Evolutionary conservation across 345 rosid species (phyloP).

Genomic region (Capsella bursapastoris): DNA sequence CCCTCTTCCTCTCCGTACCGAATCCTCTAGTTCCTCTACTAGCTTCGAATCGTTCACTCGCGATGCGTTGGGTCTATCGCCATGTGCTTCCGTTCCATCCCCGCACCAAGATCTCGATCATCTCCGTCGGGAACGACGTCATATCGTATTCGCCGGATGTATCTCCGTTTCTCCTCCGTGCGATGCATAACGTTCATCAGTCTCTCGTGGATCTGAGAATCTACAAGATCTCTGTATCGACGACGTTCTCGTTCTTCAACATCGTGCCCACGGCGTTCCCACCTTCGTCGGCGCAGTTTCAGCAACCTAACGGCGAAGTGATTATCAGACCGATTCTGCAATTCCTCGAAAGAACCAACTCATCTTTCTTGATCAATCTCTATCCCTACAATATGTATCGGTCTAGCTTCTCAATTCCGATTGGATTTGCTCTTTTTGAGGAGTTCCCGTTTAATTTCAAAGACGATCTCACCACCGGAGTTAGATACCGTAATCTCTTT

Average conservation of each 20-base stretch:
- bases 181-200: constrained; percentile 61
- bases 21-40: constrained; percentile 65
- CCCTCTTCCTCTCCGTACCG: constrained; percentile 85
- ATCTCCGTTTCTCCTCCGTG: constrained; percentile 63
- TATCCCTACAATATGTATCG: constrained; percentile 85
- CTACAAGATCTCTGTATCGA: constrained; percentile 62
- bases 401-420: constrained; percentile 65
- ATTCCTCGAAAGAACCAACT: constrained; percentile 69
- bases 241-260: constrained; percentile 84
- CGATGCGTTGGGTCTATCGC: constrained; percentile 70
- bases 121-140: constrained; percentile 81
- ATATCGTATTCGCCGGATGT: constrained; percentile 52
- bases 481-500: constrained; percentile 78
- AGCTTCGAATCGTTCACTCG: constrained; percentile 78
- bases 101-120: constrained; percentile 68
- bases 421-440: constrained; percentile 86
- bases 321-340: constrained; percentile 74
- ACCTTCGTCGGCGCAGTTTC: constrained; percentile 75
- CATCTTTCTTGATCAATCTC: constrained; percentile 77
- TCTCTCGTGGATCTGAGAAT: constrained; percentile 74
- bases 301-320: constrained; percentile 62
- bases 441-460: constrained; percentile 76
- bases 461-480: constrained; percentile 78
- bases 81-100: constrained; percentile 88
- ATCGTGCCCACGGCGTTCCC: constrained; percentile 74